Conservation (phyloP, 345 rosid species). For the Euphorbia tirucalli region DNA sequence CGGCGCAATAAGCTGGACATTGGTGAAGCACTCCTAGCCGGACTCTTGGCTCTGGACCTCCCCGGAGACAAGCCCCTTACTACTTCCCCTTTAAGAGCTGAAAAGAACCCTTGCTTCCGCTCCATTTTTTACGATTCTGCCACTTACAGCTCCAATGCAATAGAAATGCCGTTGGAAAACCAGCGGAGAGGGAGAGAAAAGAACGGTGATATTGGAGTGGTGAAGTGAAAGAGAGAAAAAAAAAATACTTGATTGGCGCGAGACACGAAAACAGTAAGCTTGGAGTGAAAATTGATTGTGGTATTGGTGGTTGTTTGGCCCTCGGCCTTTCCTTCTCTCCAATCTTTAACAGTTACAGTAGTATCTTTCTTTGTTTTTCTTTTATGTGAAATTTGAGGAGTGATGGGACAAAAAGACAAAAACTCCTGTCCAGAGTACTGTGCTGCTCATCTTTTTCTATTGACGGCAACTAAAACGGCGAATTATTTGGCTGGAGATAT, state of each 20-base stretch:
- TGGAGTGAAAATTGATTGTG: background rate
- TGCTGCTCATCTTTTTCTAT: background rate
- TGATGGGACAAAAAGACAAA: constrained; percentile 5
- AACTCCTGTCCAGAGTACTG: background rate
- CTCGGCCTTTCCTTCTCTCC: too few relatives aligned
- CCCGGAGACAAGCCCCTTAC: constrained; percentile 27
- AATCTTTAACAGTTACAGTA: too few relatives aligned
- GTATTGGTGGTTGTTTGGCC: too few relatives aligned
- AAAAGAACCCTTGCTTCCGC: constrained; percentile 32
- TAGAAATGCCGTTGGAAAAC: too few relatives aligned
- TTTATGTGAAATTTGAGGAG: too few relatives aligned
- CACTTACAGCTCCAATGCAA: background rate
- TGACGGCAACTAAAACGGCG: constrained; percentile 7
- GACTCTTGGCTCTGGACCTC: constrained; percentile 20
- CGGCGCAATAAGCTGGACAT: constrained; percentile 26
- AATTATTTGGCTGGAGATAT: too few relatives aligned
- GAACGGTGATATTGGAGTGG: too few relatives aligned
- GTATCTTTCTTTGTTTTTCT: too few relatives aligned
- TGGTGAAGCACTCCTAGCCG: constrained; percentile 29
- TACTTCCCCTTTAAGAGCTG: constrained; percentile 20
- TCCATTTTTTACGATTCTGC: constrained; percentile 20
- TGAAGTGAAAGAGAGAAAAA: background rate
- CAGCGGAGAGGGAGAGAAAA: too few relatives aligned
- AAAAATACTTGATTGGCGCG: constrained; percentile 4
- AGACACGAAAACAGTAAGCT: constrained; percentile 7